These are phyloP conservation scores for Rhizopogon vulgaris DNA, from an alignment of 768 basidiomycete species.

Conservation along the genomic window DNA sequence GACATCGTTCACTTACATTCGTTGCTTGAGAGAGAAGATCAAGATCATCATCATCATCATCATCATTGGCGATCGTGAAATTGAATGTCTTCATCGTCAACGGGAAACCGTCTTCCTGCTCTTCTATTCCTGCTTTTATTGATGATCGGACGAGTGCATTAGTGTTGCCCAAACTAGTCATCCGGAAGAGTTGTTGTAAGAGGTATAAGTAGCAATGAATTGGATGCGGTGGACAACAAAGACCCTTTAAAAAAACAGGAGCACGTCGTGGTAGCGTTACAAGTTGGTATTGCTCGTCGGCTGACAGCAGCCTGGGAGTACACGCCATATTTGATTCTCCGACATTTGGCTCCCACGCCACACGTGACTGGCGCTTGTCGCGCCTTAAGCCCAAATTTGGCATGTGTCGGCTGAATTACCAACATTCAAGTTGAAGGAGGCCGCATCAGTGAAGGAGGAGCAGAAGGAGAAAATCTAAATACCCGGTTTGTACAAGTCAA, in stretches of 20 bases:
- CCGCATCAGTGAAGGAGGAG: too few species aligned
- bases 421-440: background rate
- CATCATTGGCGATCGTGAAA: slow-evolving; percentile 3
- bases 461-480: background rate
- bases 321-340: slow-evolving; percentile 12
- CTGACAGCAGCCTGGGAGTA: slow-evolving; percentile 15
- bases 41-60: slow-evolving; percentile 11
- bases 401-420: background rate
- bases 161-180: slow-evolving; percentile 10
- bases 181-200: slow-evolving; percentile 6
- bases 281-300: slow-evolving; percentile 13
- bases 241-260: background rate
- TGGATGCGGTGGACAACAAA: background rate
- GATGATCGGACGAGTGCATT: slow-evolving; percentile 3
- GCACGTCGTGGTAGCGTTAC: slow-evolving; percentile 22
- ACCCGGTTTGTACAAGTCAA: background rate
- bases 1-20: slow-evolving; percentile 33
- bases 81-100: background rate
- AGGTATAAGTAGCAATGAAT: background rate
- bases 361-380: slow-evolving; percentile 15
- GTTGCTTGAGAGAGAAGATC: slow-evolving; percentile 18
- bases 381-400: background rate
- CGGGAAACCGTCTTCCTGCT: background rate
- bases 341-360: background rate
- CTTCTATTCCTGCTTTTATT: slow-evolving; percentile 3